Evolutionary conservation across 2,329 filamentous ascomycete species (phyloP), one percentile per base, ranked within the genome.

Genomic region (Plectosphaerella sp.): DNA sequence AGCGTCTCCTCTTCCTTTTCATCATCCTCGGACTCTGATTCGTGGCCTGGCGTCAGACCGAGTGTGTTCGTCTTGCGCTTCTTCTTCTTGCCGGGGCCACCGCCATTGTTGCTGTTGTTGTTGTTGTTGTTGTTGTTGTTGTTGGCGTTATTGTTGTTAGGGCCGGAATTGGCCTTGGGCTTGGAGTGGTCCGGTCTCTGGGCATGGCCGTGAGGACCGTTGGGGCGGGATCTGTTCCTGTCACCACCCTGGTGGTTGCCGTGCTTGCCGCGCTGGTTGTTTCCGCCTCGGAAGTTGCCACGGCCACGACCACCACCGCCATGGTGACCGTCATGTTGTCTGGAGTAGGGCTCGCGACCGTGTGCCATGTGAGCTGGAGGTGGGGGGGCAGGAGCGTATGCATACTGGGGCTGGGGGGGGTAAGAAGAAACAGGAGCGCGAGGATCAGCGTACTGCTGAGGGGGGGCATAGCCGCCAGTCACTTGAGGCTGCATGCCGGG

Each of bases 21-120:
- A 50, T 86, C 83, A 47, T 87, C 85, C 52, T 88, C 86, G 4
- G 79, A 77, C 55, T 83, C 82, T 48, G 78, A 84, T 49, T 82
- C 79, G 59, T 83, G 79, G 25, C 80, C 82, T 15, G 87, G 85
- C 9, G 85, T 88, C 47, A 92, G 74, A 35, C 88, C 88, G 22
- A 91, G 76, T 1, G 84, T 85, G 59, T 88, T 88, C 39, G 82
- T 83, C 71, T 84, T 87, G 52, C 84, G 80, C 73, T 87, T 87
- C 75, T 88, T 89, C 67, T 85, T 86, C 66, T 85, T 86, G 53
- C 74, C 76, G 22, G 72, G 71, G 60, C 77, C 70, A 47, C 75
- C 69, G 47, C 73, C 69, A 52, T 78, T 71, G 49, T 62, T 64
- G 45, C 50, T 47, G 14, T 50, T 16, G 28, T 47, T 48, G n/a